Percentiles rank a stretch among this genome's conserved stretches.
These are phyloP conservation scores for Ogataea henricii DNA, from an alignment of 805 yeast genomes.

Conservation along the genomic window DNA sequence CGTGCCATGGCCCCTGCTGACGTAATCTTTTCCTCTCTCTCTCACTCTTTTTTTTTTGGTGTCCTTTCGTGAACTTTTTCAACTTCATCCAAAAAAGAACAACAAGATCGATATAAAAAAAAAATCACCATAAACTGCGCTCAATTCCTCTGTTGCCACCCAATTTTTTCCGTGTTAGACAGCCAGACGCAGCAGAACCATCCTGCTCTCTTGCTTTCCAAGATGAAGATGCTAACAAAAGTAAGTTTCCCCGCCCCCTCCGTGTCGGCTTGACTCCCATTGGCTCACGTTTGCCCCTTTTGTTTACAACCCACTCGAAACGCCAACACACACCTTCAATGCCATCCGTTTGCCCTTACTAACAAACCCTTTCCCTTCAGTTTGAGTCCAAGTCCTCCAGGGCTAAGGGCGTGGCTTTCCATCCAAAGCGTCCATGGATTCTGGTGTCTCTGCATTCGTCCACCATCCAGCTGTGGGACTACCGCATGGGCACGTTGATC, in stretches of 20 bases:
- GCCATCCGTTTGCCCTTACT: conserved; percentile 1
- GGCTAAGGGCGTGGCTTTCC: conserved; percentile 97
- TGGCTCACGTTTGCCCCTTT: conserved; percentile 7
- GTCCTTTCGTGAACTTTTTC: conserved; percentile 7
- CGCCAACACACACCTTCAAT: too few relatives aligned
- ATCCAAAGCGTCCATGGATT: conserved; percentile 94
- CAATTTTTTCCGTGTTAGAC: background rate
- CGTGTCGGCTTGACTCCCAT: background rate
- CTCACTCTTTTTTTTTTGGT: background rate
- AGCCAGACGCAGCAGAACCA: conserved; percentile 1
- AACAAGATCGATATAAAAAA: conserved; percentile 4
- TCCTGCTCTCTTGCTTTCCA: conserved; percentile 25
- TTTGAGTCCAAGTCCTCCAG: conserved; percentile 97
- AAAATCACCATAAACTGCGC: background rate
- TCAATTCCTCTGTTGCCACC: background rate
- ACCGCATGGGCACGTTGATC: conserved; percentile 96
- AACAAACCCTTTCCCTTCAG: conserved; percentile 36
- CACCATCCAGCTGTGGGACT: conserved; percentile 99
- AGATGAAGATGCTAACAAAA: conserved; percentile 84
- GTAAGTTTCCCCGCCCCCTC: conserved; percentile 38
- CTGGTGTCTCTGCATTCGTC: conserved; percentile 93
- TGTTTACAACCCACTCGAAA: background rate
- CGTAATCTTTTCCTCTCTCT: background rate
- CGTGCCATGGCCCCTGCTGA: background rate
- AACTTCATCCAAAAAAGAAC: conserved; percentile 5